Conservation (phyloP, 805 yeast genomes). For the Candida xiaguanensis region DNA sequence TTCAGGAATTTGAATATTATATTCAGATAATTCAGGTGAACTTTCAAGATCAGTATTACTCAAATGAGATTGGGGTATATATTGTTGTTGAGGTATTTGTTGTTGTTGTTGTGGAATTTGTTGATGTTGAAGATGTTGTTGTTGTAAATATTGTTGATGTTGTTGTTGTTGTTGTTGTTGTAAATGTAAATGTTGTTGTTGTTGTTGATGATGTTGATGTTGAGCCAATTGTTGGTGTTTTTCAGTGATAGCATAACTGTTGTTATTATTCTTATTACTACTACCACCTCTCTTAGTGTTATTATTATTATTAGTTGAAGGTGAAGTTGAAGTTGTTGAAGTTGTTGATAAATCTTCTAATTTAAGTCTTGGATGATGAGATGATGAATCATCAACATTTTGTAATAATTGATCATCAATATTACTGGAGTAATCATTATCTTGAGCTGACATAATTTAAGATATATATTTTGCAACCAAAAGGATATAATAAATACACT, state of each 20-base stretch:
- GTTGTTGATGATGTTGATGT: slow-evolving; percentile 10
- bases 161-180: slow-evolving; percentile 14
- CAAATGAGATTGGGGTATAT: slow-evolving; percentile 9
- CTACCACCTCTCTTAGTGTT: neutral
- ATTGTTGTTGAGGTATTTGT: slow-evolving; percentile 14
- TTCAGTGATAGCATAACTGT: slow-evolving; percentile 1
- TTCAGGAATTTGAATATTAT: slow-evolving; percentile 44
- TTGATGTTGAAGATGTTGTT: slow-evolving; percentile 13
- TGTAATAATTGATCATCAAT: slow-evolving; percentile 42
- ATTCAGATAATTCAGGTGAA: slow-evolving; percentile 24
- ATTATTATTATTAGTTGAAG: slow-evolving; percentile 8
- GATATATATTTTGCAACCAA: slow-evolving; percentile 5
- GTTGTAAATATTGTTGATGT: slow-evolving; percentile 14
- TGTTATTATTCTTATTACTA: neutral
- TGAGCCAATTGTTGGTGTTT: slow-evolving; percentile 8
- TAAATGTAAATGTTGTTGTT: slow-evolving; percentile 11
- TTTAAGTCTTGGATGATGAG: slow-evolving; percentile 18
- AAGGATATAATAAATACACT: neutral
- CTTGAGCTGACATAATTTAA: slow-evolving; percentile 11
- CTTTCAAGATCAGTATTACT: slow-evolving; percentile 8
- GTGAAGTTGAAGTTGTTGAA: slow-evolving; percentile 1
- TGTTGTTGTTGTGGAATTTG: slow-evolving; percentile 12
- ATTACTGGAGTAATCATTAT: slow-evolving; percentile 24
- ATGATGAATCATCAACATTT: slow-evolving; percentile 30
- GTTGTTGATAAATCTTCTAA: slow-evolving; percentile 20